Conservation (phyloP, 768 basidiomycete species). For the Termitomyces eurrhizus region DNA sequence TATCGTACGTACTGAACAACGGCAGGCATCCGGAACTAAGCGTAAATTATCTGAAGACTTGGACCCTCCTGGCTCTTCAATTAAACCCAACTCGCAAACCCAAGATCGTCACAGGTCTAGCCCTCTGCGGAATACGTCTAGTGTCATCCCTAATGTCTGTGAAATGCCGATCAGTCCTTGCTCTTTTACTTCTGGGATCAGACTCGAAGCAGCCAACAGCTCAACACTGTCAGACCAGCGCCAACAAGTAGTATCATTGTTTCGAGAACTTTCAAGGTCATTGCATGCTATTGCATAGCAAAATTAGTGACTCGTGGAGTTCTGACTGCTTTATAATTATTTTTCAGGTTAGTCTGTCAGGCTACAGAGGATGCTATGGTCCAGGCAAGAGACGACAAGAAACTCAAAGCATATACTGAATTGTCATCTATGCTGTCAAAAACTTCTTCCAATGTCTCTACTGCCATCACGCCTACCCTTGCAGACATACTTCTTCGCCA, state of each 20-base stretch:
- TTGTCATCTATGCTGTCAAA: slow-evolving; percentile 45
- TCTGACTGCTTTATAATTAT: not conserved
- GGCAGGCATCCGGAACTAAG: slow-evolving; percentile 10
- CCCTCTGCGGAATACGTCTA: not conserved
- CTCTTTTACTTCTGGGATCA: not conserved
- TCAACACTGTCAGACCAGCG: slow-evolving; percentile 3
- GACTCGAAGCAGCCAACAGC: slow-evolving; percentile 1
- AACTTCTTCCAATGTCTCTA: slow-evolving; percentile 37
- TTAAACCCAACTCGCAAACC: not conserved
- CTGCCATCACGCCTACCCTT: slow-evolving; percentile 40
- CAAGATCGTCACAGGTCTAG: not conserved
- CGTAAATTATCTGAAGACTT: slow-evolving; percentile 5
- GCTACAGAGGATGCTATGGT: slow-evolving; percentile 38
- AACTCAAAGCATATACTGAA: slow-evolving; percentile 44
- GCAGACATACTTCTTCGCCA: slow-evolving; percentile 41
- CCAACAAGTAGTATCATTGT: slow-evolving; percentile 27
- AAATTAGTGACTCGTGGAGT: not conserved
- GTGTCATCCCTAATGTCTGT: not conserved
- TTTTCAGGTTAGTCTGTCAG: slow-evolving; percentile 40
- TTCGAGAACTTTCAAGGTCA: slow-evolving; percentile 38
- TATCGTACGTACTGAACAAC: not conserved
- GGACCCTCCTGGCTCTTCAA: not conserved
- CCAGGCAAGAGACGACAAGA: slow-evolving; percentile 42
- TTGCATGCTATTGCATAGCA: slow-evolving; percentile 17
- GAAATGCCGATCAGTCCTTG: not conserved